Evolutionary conservation across 805 yeast genomes (phyloP).

Genomic region (Candida sphagnicola): DNA sequence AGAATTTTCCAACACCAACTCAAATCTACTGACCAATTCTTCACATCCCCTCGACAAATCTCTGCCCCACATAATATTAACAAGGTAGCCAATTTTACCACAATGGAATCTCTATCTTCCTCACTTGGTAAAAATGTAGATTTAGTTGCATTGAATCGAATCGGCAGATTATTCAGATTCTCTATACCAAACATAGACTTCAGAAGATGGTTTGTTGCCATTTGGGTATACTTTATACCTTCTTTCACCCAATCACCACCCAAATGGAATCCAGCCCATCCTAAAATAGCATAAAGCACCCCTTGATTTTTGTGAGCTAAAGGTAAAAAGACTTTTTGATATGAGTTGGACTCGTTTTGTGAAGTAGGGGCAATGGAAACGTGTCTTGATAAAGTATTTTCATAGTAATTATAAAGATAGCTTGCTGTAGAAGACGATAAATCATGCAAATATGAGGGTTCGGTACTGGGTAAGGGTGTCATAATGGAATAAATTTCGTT

Average conservation of each 20-base stretch:
- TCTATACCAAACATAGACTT: slow-evolving; percentile 21
- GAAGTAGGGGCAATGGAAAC: slow-evolving; percentile 46
- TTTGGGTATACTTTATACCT: slow-evolving; percentile 45
- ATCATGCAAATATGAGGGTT: slow-evolving; percentile 19
- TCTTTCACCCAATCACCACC: slow-evolving; percentile 43
- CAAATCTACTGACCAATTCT: slow-evolving; percentile 66
- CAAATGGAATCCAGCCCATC: slow-evolving; percentile 55
- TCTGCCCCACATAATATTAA: slow-evolving; percentile 75
- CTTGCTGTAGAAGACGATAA: slow-evolving; percentile 31
- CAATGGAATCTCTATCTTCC: slow-evolving; percentile 28
- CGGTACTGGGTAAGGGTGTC: slow-evolving; percentile 23
- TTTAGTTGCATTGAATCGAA: slow-evolving; percentile 12
- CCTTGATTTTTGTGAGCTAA: slow-evolving; percentile 51
- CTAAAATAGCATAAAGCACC: slow-evolving; percentile 48
- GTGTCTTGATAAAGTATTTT: slow-evolving; percentile 38
- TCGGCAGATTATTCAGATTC: slow-evolving; percentile 7
- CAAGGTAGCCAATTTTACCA: slow-evolving; percentile 57
- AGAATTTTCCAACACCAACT: slow-evolving; percentile 64
- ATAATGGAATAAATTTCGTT: slow-evolving; percentile 17
- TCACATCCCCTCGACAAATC: slow-evolving; percentile 78
- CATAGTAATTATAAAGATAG: slow-evolving; percentile 46
- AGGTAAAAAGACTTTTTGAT: slow-evolving; percentile 50
- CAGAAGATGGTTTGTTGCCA: slow-evolving; percentile 43
- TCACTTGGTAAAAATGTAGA: slow-evolving; percentile 2
- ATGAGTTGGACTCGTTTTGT: slow-evolving; percentile 44